Percentiles rank a stretch among this genome's conserved stretches.
These are phyloP conservation scores for Cladochytrium replicatum DNA, from an alignment of 192 early-diverging fungal genomes.

Conservation along the genomic window DNA sequence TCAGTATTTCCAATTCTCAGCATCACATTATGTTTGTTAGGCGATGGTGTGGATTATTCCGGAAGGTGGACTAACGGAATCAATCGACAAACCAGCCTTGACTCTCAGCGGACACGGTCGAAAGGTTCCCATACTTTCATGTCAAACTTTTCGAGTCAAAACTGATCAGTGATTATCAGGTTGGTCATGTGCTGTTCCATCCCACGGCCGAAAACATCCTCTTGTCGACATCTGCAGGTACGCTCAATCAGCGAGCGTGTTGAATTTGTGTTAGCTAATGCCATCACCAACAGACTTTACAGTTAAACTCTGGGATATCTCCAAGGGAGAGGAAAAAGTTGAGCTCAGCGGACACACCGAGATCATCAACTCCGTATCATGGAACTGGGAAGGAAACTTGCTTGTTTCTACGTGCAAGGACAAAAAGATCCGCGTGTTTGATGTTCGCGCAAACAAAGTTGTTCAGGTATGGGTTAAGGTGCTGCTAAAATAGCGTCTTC, in stretches of 20 bases:
- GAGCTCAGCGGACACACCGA: slow-evolving; percentile 81
- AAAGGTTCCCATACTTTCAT: too few relatives aligned
- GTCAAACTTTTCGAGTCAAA: too few relatives aligned
- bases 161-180: slow-evolving; percentile 60
- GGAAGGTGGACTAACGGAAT: slow-evolving; percentile 59
- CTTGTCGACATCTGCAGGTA: slow-evolving; percentile 79
- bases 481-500: neutral
- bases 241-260: too few relatives aligned
- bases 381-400: slow-evolving; percentile 77
- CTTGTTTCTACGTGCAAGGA: slow-evolving; percentile 91
- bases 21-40: too few relatives aligned
- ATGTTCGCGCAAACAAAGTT: slow-evolving; percentile 75
- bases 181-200: slow-evolving; percentile 98
- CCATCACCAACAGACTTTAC: too few relatives aligned
- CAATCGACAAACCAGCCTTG: slow-evolving; percentile 65
- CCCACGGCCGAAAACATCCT: slow-evolving; percentile 91
- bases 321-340: slow-evolving; percentile 60
- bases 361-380: slow-evolving; percentile 83
- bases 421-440: slow-evolving; percentile 91
- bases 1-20: too few relatives aligned
- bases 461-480: too few relatives aligned
- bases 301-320: slow-evolving; percentile 98
- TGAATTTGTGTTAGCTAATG: too few relatives aligned
- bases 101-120: slow-evolving; percentile 75
- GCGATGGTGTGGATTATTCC: slow-evolving; percentile 96